Evolutionary conservation across 2,329 filamentous ascomycete genomes (phyloP).

Genomic region (Fusarium virguliforme): DNA sequence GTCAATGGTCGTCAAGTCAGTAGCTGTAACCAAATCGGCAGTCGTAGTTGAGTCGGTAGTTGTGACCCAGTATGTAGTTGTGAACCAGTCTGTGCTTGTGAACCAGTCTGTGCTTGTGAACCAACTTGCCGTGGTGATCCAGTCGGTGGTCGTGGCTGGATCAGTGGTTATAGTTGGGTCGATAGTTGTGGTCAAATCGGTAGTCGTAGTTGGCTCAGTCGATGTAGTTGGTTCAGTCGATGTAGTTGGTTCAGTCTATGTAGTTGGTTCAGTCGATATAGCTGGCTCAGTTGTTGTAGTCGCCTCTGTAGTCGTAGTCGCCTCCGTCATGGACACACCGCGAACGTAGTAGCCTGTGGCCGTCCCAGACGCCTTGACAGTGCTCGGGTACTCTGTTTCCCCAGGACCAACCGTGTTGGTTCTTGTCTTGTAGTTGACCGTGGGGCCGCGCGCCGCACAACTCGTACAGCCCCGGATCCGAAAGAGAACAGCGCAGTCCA

Average conservation of each 20-base stretch:
- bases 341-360: constrained; percentile 30
- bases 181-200: not conserved
- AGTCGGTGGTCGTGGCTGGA: not conserved
- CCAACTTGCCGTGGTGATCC: no score
- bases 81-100: no score
- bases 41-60: not conserved
- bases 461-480: constrained; percentile 18
- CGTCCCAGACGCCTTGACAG: constrained; percentile 33
- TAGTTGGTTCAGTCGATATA: not conserved
- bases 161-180: not conserved
- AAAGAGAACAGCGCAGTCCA: constrained; percentile 28
- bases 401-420: constrained; percentile 15
- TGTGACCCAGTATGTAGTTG: not conserved
- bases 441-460: constrained; percentile 15
- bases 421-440: constrained; percentile 18
- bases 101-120: no score
- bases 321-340: not conserved
- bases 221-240: not conserved
- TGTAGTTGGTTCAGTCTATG: not conserved
- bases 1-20: not conserved
- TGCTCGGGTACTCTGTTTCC: constrained; percentile 19
- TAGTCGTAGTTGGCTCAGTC: not conserved
- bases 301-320: not conserved
- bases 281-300: constrained; percentile 8
- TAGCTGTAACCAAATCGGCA: not conserved